A percentile compares a stretch with the other conserved stretches of the same genome.
These are phyloP conservation scores for Neurospora sp. DNA, from an alignment of 495 filamentous ascomycete genomes.

Conservation along the genomic window DNA sequence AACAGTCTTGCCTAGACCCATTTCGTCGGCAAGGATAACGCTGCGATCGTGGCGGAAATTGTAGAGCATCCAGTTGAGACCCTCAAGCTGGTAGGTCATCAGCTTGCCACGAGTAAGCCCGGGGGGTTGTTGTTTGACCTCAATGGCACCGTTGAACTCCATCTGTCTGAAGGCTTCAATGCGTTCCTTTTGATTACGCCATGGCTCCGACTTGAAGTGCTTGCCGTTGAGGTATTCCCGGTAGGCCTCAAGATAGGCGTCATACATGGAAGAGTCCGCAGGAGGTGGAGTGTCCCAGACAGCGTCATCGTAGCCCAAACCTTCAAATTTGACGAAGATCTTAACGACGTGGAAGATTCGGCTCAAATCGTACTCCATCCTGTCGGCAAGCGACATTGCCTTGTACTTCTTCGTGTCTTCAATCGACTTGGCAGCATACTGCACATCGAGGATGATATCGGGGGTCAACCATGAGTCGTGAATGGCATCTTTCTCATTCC, in stretches of 20 bases:
- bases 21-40: constrained; percentile 95
- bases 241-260: constrained; percentile 75
- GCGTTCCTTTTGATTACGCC: constrained; percentile 45
- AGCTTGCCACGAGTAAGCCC: constrained; percentile 67
- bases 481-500: constrained; percentile 68
- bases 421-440: constrained; percentile 20
- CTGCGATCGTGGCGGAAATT: constrained; percentile 74
- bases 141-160: constrained; percentile 54
- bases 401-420: constrained; percentile 39
- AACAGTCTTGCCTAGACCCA: constrained; percentile 97
- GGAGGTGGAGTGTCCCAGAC: constrained; percentile 81
- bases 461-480: constrained; percentile 73
- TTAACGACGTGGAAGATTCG: constrained; percentile 57
- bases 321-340: constrained; percentile 84
- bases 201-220: constrained; percentile 50
- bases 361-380: constrained; percentile 55
- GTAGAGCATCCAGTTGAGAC: constrained; percentile 94
- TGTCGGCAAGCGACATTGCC: constrained; percentile 19
- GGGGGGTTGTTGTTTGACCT: constrained; percentile 62
- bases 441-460: constrained; percentile 79
- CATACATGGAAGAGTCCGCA: constrained; percentile 57
- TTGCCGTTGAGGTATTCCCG: constrained; percentile 69
- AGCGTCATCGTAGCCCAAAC: constrained; percentile 84
- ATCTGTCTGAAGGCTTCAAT: constrained; percentile 50
- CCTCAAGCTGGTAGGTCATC: constrained; percentile 91